Evolutionary conservation across 106 monocot genomes (phyloP).

Genomic region (Acanthochlamys bracteata): DNA sequence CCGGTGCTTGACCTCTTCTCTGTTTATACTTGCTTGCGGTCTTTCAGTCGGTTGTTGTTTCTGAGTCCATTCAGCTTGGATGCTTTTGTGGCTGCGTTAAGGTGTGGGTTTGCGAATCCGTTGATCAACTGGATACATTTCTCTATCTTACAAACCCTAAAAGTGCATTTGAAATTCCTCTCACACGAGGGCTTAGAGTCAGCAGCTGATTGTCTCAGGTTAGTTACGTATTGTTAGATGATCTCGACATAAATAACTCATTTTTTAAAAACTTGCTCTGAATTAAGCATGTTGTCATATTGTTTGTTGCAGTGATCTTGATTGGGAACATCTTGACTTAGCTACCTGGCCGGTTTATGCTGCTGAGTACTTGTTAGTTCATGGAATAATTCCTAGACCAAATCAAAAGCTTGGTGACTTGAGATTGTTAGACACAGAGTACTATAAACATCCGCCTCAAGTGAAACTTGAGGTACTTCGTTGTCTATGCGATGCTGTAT

Average conservation of each 20-base stretch:
- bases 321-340: conserved; percentile 80
- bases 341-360: conserved; percentile 89
- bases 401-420: conserved; percentile 40
- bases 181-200: conserved; percentile 50
- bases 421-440: conserved; percentile 57
- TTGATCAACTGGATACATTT: conserved; percentile 88
- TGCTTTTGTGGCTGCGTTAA: conserved; percentile 56
- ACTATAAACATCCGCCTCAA: conserved; percentile 61
- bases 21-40: conserved; percentile 76
- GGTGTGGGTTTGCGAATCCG: conserved; percentile 39
- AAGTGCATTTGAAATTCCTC: conserved; percentile 57
- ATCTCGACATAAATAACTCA: too few relatives aligned
- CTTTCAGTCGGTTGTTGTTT: conserved; percentile 70
- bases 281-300: conserved; percentile 1
- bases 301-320: conserved; percentile 46
- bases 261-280: not conserved
- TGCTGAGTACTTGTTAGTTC: conserved; percentile 53
- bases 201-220: conserved; percentile 83
- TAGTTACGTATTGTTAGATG: not conserved
- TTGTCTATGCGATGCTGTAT: conserved; percentile 79
- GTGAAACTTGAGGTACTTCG: conserved; percentile 82
- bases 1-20: conserved; percentile 71
- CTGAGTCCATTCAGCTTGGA: conserved; percentile 77
- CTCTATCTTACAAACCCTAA: conserved; percentile 65
- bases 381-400: conserved; percentile 29